Evolutionary conservation across 2,329 filamentous ascomycete genomes (phyloP).

Genomic region (Phyllosticta capitalensis): DNA sequence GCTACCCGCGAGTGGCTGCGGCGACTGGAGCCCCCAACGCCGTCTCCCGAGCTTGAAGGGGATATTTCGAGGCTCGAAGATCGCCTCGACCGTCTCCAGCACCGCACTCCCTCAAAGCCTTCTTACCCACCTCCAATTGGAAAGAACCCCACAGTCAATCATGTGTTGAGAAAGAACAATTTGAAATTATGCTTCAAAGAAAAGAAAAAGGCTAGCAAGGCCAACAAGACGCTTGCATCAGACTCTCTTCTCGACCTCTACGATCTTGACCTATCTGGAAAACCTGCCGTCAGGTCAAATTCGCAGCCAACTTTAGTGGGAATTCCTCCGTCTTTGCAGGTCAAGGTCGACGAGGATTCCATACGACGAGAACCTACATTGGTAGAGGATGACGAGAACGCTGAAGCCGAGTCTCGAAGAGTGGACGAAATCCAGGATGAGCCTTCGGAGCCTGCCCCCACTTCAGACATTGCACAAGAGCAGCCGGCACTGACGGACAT

Average conservation of each 20-base stretch:
- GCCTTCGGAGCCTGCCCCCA: too few species aligned
- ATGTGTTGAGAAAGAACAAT: neutral
- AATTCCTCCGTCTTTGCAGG: neutral
- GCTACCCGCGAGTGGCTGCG: neutral
- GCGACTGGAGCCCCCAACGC: neutral
- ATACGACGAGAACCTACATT: neutral
- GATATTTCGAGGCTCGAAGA: neutral
- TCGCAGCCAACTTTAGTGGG: neutral
- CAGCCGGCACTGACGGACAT: neutral
- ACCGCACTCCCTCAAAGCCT: neutral
- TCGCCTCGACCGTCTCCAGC: neutral
- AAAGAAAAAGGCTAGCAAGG: neutral
- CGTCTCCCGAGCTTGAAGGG: neutral
- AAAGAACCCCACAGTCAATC: neutral
- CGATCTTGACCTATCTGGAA: neutral
- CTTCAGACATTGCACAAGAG: too few species aligned
- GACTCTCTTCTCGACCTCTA: neutral
- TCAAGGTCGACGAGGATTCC: neutral
- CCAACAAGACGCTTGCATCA: neutral
- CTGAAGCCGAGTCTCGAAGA: too few species aligned
- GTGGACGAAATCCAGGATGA: too few species aligned
- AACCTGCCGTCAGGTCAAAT: neutral
- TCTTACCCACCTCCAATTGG: neutral
- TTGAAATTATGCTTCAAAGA: neutral
- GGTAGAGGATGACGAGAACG: too few species aligned